phyloP scores from a whole-genome alignment of 345 rosid genomes.

The Pistacia integerrima region DNA sequence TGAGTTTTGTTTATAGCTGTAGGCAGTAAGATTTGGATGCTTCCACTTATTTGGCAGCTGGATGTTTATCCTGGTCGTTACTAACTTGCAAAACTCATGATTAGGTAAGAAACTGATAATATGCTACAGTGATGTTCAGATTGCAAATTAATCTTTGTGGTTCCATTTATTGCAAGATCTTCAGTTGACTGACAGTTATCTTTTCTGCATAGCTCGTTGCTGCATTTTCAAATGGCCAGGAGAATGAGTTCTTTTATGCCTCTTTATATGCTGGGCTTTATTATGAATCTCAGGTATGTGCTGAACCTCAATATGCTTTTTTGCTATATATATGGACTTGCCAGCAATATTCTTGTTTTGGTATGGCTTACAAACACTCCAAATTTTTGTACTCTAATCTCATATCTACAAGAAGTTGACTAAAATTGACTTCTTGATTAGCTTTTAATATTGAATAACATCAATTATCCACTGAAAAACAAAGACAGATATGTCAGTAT shows the following conservation, averaged over 20 bases:
- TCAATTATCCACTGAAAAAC: background rate
- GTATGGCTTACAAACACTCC: background rate
- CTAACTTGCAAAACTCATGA: background rate
- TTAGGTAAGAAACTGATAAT: background rate
- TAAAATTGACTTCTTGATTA: background rate
- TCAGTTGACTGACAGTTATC: conserved; percentile 6
- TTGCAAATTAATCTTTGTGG: background rate
- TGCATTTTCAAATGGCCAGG: conserved; percentile 53
- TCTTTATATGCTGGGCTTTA: conserved; percentile 81
- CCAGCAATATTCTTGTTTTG: background rate
- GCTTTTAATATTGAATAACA: background rate
- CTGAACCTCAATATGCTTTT: conserved; percentile 6
- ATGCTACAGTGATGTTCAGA: background rate
- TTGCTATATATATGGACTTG: background rate
- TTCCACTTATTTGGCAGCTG: background rate
- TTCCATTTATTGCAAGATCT: background rate
- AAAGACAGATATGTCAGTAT: background rate
- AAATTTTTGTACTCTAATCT: background rate
- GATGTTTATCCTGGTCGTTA: background rate
- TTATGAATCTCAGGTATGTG: conserved; percentile 77
- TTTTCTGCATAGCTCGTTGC: conserved; percentile 53
- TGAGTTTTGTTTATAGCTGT: background rate
- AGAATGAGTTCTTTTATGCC: conserved; percentile 67
- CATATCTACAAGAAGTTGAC: background rate
- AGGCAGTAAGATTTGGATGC: background rate